phyloP scores from a whole-genome alignment of 2,329 filamentous ascomycete genomes.

The Aureobasidium leucospermi region DNA sequence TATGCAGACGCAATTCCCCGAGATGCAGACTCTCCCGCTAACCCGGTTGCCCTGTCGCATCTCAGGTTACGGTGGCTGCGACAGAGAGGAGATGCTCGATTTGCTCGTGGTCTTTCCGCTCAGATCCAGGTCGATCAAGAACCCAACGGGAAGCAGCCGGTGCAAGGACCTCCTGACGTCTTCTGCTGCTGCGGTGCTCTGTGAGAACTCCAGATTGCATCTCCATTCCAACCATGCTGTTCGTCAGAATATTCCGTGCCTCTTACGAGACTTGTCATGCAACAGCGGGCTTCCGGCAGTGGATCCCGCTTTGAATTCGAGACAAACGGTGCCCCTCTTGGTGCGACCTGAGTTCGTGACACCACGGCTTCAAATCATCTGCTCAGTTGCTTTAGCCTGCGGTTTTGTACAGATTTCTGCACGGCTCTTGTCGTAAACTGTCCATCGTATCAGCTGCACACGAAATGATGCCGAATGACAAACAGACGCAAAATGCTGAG shows the following conservation, averaged over 20 bases:
- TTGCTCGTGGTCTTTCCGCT: not conserved
- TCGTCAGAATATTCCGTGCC: slow-evolving; percentile 6
- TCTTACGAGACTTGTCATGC: slow-evolving; percentile 9
- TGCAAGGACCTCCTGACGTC: slow-evolving; percentile 5
- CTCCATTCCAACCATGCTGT: not conserved
- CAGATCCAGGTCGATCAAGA: not conserved
- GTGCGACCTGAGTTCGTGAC: slow-evolving; percentile 6
- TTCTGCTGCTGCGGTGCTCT: slow-evolving; percentile 2
- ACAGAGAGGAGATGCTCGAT: not conserved
- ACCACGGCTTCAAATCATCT: not conserved
- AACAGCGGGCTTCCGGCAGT: slow-evolving; percentile 11
- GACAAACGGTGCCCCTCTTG: slow-evolving; percentile 11
- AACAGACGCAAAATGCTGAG: slow-evolving; percentile 5
- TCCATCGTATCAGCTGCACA: not conserved
- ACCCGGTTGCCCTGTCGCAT: slow-evolving; percentile 10
- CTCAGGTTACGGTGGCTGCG: slow-evolving; percentile 6
- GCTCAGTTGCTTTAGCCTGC: not conserved
- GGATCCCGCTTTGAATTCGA: slow-evolving; percentile 4
- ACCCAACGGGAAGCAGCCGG: not conserved
- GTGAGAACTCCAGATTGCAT: not conserved
- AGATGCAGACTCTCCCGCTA: slow-evolving; percentile 3
- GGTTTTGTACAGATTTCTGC: slow-evolving; percentile 5
- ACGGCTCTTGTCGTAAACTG: not conserved
- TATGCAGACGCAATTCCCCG: slow-evolving; percentile 13
- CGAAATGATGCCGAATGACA: slow-evolving; percentile 1